A percentile compares a stretch with the other conserved stretches of the same genome.
Evolutionary conservation across 352 stramenopile genomes (phyloP).

Genomic region (Sclerospora graminicola): DNA sequence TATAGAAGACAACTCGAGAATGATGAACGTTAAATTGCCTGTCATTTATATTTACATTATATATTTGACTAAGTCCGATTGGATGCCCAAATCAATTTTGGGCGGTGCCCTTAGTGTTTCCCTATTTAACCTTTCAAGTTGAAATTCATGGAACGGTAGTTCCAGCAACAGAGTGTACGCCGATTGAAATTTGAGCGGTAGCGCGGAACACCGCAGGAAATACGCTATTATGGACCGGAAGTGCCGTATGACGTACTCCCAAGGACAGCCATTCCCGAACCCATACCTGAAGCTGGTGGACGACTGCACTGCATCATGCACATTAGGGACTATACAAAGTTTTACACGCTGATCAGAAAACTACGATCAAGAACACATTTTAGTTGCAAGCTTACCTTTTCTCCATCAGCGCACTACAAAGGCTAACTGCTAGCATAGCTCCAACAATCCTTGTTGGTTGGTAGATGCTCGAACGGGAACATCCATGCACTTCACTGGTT

Average conservation of each 20-base stretch:
- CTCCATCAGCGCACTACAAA: slow-evolving; percentile 39
- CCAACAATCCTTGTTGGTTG: slow-evolving; percentile 45
- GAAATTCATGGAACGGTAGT: too few species aligned
- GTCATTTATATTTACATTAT: too few species aligned
- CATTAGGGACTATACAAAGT: slow-evolving; percentile 2
- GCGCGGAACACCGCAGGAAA: slow-evolving; percentile 20
- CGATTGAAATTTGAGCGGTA: slow-evolving; percentile 24
- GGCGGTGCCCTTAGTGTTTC: too few species aligned
- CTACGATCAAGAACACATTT: background rate
- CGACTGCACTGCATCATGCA: slow-evolving; percentile 30
- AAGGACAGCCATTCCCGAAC: slow-evolving; percentile 27
- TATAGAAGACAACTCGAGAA: too few species aligned
- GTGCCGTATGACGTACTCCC: slow-evolving; percentile 23
- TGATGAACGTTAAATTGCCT: too few species aligned
- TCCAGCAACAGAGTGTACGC: slow-evolving; percentile 14
- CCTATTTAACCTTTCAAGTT: too few species aligned
- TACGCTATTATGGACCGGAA: slow-evolving; percentile 26
- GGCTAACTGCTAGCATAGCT: slow-evolving; percentile 40
- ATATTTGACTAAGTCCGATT: too few species aligned
- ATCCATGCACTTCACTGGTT: slow-evolving; percentile 34
- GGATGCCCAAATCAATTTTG: too few species aligned
- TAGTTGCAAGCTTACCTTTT: slow-evolving; percentile 37
- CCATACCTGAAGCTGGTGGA: slow-evolving; percentile 25
- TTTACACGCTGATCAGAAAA: slow-evolving; percentile 8
- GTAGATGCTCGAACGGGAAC: slow-evolving; percentile 51